Evolutionary conservation across 345 rosid genomes (phyloP).

Genomic region (Turritis glabra): DNA sequence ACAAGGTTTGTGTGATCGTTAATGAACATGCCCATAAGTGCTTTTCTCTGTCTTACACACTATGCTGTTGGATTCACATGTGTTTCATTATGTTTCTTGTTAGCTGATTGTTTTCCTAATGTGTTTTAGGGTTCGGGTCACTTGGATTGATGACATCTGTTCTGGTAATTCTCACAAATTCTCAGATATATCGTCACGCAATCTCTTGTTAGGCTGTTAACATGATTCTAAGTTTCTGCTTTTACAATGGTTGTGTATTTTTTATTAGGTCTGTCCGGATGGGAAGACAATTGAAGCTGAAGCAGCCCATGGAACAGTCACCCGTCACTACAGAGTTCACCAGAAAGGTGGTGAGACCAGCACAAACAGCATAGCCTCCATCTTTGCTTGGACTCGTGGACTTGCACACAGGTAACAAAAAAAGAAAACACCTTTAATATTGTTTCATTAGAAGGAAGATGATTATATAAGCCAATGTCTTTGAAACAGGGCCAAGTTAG

Average conservation of each 20-base stretch:
- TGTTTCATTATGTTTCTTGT: background rate
- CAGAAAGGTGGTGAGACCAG: constrained; percentile 99
- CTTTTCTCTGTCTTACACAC: background rate
- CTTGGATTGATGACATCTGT: constrained; percentile 99
- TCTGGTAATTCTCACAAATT: constrained; percentile 51
- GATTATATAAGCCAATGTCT: background rate
- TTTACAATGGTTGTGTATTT: background rate
- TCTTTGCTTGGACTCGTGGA: constrained; percentile 97
- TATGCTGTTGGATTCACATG: background rate
- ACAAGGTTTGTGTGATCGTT: constrained; percentile 55
- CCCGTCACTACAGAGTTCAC: constrained; percentile 94
- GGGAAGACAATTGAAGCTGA: constrained; percentile 99
- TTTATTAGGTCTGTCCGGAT: constrained; percentile 87
- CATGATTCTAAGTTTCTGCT: constrained; percentile 2
- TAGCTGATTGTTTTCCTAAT: constrained; percentile 23
- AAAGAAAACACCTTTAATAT: background rate
- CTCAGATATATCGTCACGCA: background rate
- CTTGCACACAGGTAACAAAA: constrained; percentile 85
- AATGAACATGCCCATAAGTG: background rate
- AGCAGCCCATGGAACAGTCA: constrained; percentile 98
- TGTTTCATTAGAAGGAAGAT: background rate
- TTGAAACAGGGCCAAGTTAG: constrained; percentile 80
- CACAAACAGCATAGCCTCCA: constrained; percentile 98
- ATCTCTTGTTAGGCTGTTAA: background rate
- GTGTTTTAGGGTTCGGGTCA: constrained; percentile 79